These are phyloP conservation scores for Phytophthora pini DNA, from an alignment of 352 stramenopile genomes.

Conservation along the genomic window DNA sequence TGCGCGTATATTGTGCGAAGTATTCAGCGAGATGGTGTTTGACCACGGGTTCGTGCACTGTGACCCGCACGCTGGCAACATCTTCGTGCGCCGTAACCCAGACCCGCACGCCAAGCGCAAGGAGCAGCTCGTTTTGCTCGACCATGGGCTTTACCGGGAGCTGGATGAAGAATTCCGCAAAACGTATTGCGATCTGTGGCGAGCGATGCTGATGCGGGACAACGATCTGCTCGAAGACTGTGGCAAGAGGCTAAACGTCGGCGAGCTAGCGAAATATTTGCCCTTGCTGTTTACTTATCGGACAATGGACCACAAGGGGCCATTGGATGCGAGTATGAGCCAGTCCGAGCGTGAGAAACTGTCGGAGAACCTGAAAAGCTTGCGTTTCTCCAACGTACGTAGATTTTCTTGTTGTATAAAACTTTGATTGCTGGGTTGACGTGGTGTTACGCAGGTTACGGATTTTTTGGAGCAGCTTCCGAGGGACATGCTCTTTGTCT, in stretches of 20 bases:
- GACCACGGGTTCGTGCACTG: slow-evolving; percentile 96
- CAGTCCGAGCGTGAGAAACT: slow-evolving; percentile 72
- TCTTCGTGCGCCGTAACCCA: slow-evolving; percentile 83
- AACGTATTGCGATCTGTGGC: slow-evolving; percentile 96
- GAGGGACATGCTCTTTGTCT: slow-evolving; percentile 92
- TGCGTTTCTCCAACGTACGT: slow-evolving; percentile 74
- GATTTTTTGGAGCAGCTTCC: slow-evolving; percentile 89
- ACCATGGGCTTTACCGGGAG: slow-evolving; percentile 97
- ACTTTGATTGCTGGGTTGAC: slow-evolving; percentile 2
- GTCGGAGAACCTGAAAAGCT: slow-evolving; percentile 58
- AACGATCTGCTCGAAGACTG: slow-evolving; percentile 71
- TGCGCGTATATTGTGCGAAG: slow-evolving; percentile 87
- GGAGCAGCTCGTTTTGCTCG: slow-evolving; percentile 95
- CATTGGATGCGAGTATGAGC: slow-evolving; percentile 71
- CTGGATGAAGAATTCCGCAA: slow-evolving; percentile 94
- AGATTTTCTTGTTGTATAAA: background rate
- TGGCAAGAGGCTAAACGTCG: slow-evolving; percentile 60
- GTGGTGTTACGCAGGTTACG: slow-evolving; percentile 49
- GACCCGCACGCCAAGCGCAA: slow-evolving; percentile 49
- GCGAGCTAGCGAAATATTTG: slow-evolving; percentile 69
- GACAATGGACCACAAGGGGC: slow-evolving; percentile 62
- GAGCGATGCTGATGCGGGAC: slow-evolving; percentile 93
- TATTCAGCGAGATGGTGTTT: slow-evolving; percentile 97
- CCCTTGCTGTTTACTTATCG: slow-evolving; percentile 91
- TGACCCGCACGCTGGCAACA: slow-evolving; percentile 97